Evolutionary conservation across 306 rosid species (phyloP), one percentile per base, ranked within the genome.

Genomic region (Quercus cerris): DNA sequence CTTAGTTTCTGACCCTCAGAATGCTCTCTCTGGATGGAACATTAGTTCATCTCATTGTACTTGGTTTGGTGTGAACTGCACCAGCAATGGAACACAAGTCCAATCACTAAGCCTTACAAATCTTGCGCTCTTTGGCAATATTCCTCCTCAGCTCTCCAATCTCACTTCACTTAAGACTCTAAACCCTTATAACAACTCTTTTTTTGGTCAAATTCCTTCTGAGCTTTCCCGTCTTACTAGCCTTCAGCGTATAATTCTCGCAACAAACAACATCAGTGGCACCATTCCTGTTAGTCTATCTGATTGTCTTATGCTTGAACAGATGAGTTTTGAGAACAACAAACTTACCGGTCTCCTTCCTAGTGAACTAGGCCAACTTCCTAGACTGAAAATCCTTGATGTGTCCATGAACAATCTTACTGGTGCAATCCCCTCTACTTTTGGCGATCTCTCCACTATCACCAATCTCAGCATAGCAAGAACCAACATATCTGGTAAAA

Each of bases 41-140:
- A 0, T 10, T 8, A 4, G 77, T 80, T 85, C 86, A 15, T 72
- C 76, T 27, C 86, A 82, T 35, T 85, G 88, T 31, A 66, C 55
- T 4, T 85, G 88, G 88, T 41, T 56, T 12, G 86, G 86, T 51
- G 84, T 82, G 4, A 73, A 78, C 5, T 84, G 90, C 78, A 72
- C 79, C 77, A 84, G 62, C 71, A 10, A 23, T 72, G 80, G 68
- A 51, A 49, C 18, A 3, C 77, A 77, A 78, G 88, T 87, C 25
- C 66, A 73, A 35, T 84, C 84, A 56, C 86, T 87, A n/a, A n/a
- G 14, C 11, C 74, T 87, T 18, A 3, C 27, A 20, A 67, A 63
- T 71, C 77, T 73, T 25, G 33, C 27, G 28, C 86, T 82, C 78
- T 75, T 73, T 41, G 90, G 88, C 17, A 76, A 30, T 30, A 27